Evolutionary conservation across 768 basidiomycete species (phyloP).

Genomic region (Chalciporus chontae): DNA sequence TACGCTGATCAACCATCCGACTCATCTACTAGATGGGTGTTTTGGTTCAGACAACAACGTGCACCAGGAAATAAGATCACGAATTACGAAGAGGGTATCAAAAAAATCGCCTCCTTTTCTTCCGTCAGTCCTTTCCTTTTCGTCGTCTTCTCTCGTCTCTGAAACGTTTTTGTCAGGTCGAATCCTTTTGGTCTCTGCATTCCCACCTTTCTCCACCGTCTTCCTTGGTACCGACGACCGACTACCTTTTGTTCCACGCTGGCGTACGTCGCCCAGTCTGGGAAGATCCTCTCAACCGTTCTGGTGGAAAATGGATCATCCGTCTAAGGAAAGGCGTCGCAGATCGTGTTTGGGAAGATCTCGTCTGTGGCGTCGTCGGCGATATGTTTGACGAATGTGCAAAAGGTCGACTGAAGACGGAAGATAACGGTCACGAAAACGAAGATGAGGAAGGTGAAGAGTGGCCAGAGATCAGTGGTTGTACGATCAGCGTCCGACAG

Average conservation of each 20-base stretch:
- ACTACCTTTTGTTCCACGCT: conserved; percentile 89
- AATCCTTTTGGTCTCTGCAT: conserved; percentile 94
- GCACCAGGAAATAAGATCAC: conserved; percentile 85
- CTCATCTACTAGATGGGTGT: conserved; percentile 63
- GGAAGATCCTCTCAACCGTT: conserved; percentile 88
- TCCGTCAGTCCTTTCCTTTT: conserved; percentile 52
- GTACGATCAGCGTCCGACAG: conserved; percentile 90
- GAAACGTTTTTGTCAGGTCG: conserved; percentile 50
- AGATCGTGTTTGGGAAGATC: conserved; percentile 89
- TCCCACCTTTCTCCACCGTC: conserved; percentile 89
- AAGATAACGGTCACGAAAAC: conserved; percentile 35
- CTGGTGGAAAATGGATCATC: conserved; percentile 94
- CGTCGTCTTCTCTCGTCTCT: conserved; percentile 7
- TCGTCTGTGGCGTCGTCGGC: conserved; percentile 82
- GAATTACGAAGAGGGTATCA: conserved; percentile 94
- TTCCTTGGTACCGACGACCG: conserved; percentile 81
- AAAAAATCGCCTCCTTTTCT: conserved; percentile 85
- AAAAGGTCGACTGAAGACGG: conserved; percentile 27
- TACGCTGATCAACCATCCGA: conserved; percentile 18
- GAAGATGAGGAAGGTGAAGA: conserved; percentile 38
- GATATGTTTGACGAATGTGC: conserved; percentile 81
- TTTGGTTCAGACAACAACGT: conserved; percentile 91
- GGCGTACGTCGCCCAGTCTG: conserved; percentile 87
- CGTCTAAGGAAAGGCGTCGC: conserved; percentile 88
- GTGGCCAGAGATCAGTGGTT: conserved; percentile 87